Evolutionary conservation across 2,329 filamentous ascomycete genomes (phyloP).

Genomic region (Colletotrichum sp.): DNA sequence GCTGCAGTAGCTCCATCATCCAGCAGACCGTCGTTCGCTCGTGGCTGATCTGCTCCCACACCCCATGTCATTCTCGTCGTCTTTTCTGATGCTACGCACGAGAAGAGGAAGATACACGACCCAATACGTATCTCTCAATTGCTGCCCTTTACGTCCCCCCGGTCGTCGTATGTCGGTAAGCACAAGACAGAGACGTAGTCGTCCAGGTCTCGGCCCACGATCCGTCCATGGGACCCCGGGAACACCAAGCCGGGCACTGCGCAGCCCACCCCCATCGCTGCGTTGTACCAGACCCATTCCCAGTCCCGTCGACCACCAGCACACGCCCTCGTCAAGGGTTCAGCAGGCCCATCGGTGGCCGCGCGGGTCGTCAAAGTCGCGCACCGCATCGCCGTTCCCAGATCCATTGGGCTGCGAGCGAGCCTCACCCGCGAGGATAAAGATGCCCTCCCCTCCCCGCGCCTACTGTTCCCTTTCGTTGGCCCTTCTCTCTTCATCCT

Average conservation of each 20-base stretch:
- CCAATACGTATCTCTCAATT: background rate
- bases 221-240: slow-evolving; percentile 7
- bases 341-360: background rate
- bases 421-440: slow-evolving; percentile 18
- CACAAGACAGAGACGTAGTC: background rate
- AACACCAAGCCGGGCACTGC: slow-evolving; percentile 5
- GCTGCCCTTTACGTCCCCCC: background rate
- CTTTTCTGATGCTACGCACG: background rate
- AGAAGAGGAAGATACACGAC: background rate
- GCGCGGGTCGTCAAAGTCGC: slow-evolving; percentile 11
- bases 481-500: slow-evolving; percentile 18
- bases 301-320: background rate
- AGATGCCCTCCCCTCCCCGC: slow-evolving; percentile 21
- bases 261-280: slow-evolving; percentile 8
- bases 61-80: background rate
- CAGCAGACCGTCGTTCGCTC: background rate
- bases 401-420: slow-evolving; percentile 23
- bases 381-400: slow-evolving; percentile 21
- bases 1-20: background rate
- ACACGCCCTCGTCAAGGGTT: background rate
- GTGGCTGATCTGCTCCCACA: background rate
- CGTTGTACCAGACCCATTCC: slow-evolving; percentile 8
- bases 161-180: background rate
- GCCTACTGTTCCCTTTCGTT: slow-evolving; percentile 7
- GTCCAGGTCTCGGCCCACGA: slow-evolving; percentile 5